phyloP scores from a whole-genome alignment of 805 yeast genomes.

The Schizosaccharomyces octosporus region DNA sequence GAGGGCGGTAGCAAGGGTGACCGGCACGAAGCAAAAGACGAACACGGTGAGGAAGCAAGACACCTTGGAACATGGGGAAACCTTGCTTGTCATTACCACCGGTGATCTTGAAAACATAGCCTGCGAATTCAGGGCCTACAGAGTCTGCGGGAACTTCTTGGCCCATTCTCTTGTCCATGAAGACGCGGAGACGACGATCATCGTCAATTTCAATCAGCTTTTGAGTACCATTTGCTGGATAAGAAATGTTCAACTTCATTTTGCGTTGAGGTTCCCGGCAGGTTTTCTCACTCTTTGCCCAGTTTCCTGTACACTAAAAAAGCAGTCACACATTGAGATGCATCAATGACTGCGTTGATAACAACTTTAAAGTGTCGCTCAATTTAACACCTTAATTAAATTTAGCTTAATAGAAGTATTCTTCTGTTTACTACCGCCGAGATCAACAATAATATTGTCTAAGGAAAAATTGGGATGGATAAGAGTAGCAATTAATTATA shows the following conservation, averaged over 20 bases:
- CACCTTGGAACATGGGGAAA: constrained; percentile 99
- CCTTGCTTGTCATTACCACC: constrained; percentile 99
- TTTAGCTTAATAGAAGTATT: too few species aligned
- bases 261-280: constrained; percentile 2
- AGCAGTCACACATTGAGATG: background rate
- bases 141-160: constrained; percentile 98
- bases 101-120: constrained; percentile 93
- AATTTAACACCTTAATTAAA: too few species aligned
- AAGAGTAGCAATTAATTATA: too few species aligned
- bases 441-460: too few species aligned
- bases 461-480: too few species aligned
- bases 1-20: constrained; percentile 97
- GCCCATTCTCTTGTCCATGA: constrained; percentile 98
- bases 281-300: background rate
- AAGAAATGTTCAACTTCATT: constrained; percentile 82
- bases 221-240: constrained; percentile 99
- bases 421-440: too few species aligned
- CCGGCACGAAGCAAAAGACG: constrained; percentile 82
- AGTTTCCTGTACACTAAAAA: background rate
- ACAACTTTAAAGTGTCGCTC: too few species aligned
- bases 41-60: constrained; percentile 98
- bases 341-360: background rate
- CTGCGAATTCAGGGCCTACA: constrained; percentile 96
- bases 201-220: constrained; percentile 94
- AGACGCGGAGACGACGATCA: constrained; percentile 93